Percentiles rank a stretch among this genome's conserved stretches.
Evolutionary conservation across 768 basidiomycete species (phyloP).

Genomic region (Amanita rimosa): DNA sequence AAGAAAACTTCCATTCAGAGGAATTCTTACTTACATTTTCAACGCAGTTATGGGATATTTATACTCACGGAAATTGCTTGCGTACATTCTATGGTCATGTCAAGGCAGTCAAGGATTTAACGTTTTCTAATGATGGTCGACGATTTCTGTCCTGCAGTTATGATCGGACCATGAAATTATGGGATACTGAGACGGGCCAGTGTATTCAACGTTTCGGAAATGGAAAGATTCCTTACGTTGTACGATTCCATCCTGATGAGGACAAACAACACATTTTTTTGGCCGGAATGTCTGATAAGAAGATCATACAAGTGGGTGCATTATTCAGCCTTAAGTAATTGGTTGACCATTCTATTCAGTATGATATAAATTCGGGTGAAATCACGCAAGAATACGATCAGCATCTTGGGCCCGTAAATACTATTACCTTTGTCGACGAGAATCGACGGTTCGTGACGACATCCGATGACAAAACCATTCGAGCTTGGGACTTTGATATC

Average conservation of each 20-base stretch:
- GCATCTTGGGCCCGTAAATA: conserved; percentile 96
- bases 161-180: conserved; percentile 96
- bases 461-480: conserved; percentile 97
- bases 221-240: conserved; percentile 93
- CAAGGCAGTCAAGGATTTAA: conserved; percentile 93
- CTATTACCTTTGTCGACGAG: conserved; percentile 98
- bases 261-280: conserved; percentile 95
- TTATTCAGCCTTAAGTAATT: not conserved
- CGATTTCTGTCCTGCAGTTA: conserved; percentile 89
- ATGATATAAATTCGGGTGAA: conserved; percentile 90
- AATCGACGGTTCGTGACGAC: conserved; percentile 96
- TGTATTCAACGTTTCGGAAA: conserved; percentile 95
- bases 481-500: conserved; percentile 99
- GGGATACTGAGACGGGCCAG: conserved; percentile 99
- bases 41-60: conserved; percentile 89
- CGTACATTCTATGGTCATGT: conserved; percentile 96
- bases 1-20: conserved; percentile 5
- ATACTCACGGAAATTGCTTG: conserved; percentile 92
- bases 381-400: conserved; percentile 99
- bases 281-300: conserved; percentile 99
- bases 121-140: conserved; percentile 88
- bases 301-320: conserved; percentile 79
- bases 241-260: conserved; percentile 91
- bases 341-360: conserved; percentile 38
- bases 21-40: conserved; percentile 2